Evolutionary conservation across 139 green algal genomes (phyloP).

Genomic region (Tetraselmis striata): DNA sequence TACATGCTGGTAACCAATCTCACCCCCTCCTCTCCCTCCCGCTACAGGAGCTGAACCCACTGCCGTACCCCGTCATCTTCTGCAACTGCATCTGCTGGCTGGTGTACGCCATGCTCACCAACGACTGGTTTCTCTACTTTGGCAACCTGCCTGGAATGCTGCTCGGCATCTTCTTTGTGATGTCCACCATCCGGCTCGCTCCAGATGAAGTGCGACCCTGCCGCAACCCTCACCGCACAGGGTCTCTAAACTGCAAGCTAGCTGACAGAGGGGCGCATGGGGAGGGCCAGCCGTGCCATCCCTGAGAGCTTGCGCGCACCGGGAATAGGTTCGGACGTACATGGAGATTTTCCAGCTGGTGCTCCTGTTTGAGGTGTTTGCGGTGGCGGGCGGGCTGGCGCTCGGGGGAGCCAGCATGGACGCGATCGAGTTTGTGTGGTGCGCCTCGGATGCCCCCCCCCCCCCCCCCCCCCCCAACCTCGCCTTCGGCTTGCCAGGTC

Average conservation of each 20-base stretch:
- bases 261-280: no score
- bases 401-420: neutral
- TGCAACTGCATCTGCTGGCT: slow-evolving; percentile 13
- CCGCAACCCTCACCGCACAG: neutral
- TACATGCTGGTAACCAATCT: no score
- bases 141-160: slow-evolving; percentile 8
- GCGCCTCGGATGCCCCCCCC: neutral
- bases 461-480: slow-evolving; percentile 2
- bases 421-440: neutral
- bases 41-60: slow-evolving; percentile 20
- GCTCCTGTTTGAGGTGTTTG: neutral
- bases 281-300: no score
- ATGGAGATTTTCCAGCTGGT: slow-evolving; percentile 4
- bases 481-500: neutral
- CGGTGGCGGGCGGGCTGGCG: neutral
- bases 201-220: neutral
- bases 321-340: neutral
- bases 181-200: slow-evolving; percentile 4
- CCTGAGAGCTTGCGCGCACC: neutral
- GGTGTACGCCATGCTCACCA: slow-evolving; percentile 14
- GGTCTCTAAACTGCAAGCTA: no score
- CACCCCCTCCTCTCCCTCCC: no score
- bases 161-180: slow-evolving; percentile 9
- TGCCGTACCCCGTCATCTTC: slow-evolving; percentile 14
- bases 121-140: slow-evolving; percentile 19